phyloP scores from a whole-genome alignment of 345 rosid species.

The Luvunga scandens region DNA sequence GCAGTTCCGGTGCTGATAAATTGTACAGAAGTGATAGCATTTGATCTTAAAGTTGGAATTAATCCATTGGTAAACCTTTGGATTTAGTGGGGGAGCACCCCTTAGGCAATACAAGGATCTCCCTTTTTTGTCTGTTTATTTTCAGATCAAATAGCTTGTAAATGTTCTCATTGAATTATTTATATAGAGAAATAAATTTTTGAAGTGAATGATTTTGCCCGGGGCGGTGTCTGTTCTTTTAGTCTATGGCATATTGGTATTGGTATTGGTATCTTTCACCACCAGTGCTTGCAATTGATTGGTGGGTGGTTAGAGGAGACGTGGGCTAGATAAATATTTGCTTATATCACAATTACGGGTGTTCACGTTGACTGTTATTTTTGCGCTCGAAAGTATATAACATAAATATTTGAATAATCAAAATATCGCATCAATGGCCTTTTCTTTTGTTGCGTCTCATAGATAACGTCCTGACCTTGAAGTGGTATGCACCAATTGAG shows the following conservation, averaged over 20 bases:
- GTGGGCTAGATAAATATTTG: background rate
- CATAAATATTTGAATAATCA: too few species aligned
- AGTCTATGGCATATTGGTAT: background rate
- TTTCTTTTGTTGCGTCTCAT: too few species aligned
- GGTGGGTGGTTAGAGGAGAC: background rate
- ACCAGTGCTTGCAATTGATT: background rate
- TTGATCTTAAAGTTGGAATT: slow-evolving; percentile 20
- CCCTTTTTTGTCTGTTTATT: slow-evolving; percentile 22
- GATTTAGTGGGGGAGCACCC: slow-evolving; percentile 14
- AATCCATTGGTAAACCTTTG: slow-evolving; percentile 22
- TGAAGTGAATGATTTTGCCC: background rate
- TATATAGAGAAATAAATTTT: slow-evolving; percentile 21
- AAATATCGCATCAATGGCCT: too few species aligned
- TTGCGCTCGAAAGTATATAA: too few species aligned
- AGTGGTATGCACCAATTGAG: too few species aligned
- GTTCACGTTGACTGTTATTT: background rate
- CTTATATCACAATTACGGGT: background rate
- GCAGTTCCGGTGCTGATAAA: slow-evolving; percentile 22
- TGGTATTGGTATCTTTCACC: background rate
- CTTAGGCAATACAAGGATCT: slow-evolving; percentile 20
- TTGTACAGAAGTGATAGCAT: slow-evolving; percentile 33
- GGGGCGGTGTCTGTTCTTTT: background rate
- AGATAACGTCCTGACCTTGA: too few species aligned
- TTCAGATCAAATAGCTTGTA: slow-evolving; percentile 39
- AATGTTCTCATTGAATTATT: slow-evolving; percentile 26